A percentile compares a stretch with the other conserved stretches of the same genome.
These are phyloP conservation scores for Yamadazyma takamatsuzukensis DNA, from an alignment of 805 yeast species.

Conservation along the genomic window DNA sequence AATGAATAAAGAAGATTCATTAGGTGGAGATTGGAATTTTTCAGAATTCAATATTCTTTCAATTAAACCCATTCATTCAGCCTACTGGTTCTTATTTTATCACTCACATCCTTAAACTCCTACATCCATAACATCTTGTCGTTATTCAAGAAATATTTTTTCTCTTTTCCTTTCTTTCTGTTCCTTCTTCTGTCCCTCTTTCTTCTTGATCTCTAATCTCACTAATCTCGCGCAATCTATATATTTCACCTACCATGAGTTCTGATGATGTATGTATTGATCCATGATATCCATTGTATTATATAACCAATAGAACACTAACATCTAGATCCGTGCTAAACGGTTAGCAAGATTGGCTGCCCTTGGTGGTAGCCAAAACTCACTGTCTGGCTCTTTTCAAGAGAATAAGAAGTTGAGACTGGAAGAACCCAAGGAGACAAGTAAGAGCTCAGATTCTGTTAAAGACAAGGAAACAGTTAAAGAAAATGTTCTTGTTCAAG, in stretches of 20 bases:
- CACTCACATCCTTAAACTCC: too few species aligned
- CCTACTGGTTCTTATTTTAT: too few species aligned
- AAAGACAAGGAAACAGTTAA: neutral
- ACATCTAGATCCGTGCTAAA: slow-evolving; percentile 44
- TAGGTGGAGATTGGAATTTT: too few species aligned
- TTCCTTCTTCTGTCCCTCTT: neutral
- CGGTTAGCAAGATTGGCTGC: slow-evolving; percentile 48
- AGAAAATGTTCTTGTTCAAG: neutral
- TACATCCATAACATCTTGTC: too few species aligned
- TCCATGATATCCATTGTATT: neutral
- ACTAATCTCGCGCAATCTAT: neutral
- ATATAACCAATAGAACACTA: slow-evolving; percentile 9
- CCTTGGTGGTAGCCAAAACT: slow-evolving; percentile 3
- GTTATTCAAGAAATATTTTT: too few species aligned
- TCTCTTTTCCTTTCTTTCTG: neutral
- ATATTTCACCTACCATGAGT: slow-evolving; percentile 7
- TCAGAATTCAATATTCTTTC: too few species aligned
- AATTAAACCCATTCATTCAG: too few species aligned
- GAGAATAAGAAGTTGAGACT: neutral
- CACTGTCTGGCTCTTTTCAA: neutral
- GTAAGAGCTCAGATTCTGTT: neutral
- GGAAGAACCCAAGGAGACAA: neutral
- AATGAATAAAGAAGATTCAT: too few species aligned
- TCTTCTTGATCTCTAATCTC: neutral
- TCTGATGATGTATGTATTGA: slow-evolving; percentile 13